Evolutionary conservation across 2,329 filamentous ascomycete species (phyloP).

Genomic region (Colletotrichum sp.): DNA sequence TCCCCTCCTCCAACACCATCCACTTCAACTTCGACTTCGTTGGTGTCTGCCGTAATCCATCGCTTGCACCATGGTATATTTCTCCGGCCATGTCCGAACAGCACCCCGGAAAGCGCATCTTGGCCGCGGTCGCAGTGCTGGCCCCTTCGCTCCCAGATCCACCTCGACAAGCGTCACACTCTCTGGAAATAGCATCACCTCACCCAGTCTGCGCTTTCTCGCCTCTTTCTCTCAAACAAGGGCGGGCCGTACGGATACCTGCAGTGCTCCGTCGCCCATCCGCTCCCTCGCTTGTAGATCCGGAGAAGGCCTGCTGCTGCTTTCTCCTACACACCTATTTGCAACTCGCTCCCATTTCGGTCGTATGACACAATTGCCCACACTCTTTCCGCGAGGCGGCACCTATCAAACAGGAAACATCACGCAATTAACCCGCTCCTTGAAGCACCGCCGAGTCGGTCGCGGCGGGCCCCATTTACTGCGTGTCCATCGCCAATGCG

Average conservation of each 20-base stretch:
- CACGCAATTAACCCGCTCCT: not conserved
- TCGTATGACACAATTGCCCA: not conserved
- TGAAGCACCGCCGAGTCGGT: not conserved
- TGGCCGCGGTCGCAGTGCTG: not conserved
- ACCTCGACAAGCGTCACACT: not conserved
- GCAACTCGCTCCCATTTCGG: not conserved
- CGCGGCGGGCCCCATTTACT: not conserved
- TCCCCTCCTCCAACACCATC: not conserved
- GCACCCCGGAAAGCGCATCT: not conserved
- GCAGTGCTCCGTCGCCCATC: not conserved
- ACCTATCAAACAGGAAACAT: slow-evolving; percentile 9
- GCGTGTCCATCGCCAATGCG: not conserved
- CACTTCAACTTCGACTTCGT: not conserved
- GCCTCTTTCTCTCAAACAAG: slow-evolving; percentile 4
- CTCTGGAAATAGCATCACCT: slow-evolving; percentile 17
- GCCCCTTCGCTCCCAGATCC: not conserved
- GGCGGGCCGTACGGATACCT: not conserved
- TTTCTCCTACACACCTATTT: not conserved
- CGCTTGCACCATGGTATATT: not conserved
- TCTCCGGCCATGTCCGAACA: not conserved
- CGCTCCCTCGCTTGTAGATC: not conserved
- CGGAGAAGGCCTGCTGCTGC: slow-evolving; percentile 4
- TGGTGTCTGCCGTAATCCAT: not conserved
- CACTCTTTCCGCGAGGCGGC: not conserved
- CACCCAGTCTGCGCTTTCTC: not conserved